These are phyloP conservation scores for Parathielavia hyrcaniae DNA, from an alignment of 495 filamentous ascomycete species.

Conservation along the genomic window DNA sequence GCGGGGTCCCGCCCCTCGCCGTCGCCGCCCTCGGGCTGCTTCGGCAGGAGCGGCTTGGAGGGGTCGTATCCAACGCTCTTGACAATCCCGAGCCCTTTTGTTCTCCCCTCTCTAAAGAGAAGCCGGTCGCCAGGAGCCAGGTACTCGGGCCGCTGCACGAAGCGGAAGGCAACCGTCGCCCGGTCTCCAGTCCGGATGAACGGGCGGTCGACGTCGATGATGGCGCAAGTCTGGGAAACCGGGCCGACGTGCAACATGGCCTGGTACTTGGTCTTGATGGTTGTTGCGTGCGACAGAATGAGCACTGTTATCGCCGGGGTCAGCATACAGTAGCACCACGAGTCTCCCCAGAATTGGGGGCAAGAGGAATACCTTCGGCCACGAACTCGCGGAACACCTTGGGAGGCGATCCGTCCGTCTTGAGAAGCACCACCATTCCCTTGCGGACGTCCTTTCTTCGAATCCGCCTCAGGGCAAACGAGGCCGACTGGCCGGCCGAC, in stretches of 20 bases:
- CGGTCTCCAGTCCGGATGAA: conserved; percentile 92
- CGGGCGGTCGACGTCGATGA: conserved; percentile 95
- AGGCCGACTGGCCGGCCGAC: conserved; percentile 86
- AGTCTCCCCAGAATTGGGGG: background rate
- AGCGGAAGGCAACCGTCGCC: conserved; percentile 85
- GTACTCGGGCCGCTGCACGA: conserved; percentile 95
- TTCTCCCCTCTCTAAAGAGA: conserved; percentile 89
- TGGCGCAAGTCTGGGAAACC: conserved; percentile 90
- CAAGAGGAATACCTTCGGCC: conserved; percentile 60
- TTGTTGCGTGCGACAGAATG: conserved; percentile 95
- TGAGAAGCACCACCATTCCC: conserved; percentile 94
- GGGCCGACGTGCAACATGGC: conserved; percentile 98
- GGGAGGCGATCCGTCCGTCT: conserved; percentile 60
- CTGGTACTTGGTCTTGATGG: conserved; percentile 95
- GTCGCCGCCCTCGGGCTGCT: conserved; percentile 22
- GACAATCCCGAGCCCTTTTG: conserved; percentile 92
- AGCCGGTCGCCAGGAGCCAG: conserved; percentile 81
- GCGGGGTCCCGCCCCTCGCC: conserved; percentile 8
- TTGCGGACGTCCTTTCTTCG: conserved; percentile 91
- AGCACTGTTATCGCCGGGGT: conserved; percentile 52
- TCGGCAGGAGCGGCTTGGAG: conserved; percentile 32
- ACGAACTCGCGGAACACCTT: conserved; percentile 91
- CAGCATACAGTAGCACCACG: background rate
- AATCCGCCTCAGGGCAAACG: conserved; percentile 80
- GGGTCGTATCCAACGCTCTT: conserved; percentile 86